Evolutionary conservation across 352 stramenopile species (phyloP).

Genomic region (Phytophthora fragariaefolia): DNA sequence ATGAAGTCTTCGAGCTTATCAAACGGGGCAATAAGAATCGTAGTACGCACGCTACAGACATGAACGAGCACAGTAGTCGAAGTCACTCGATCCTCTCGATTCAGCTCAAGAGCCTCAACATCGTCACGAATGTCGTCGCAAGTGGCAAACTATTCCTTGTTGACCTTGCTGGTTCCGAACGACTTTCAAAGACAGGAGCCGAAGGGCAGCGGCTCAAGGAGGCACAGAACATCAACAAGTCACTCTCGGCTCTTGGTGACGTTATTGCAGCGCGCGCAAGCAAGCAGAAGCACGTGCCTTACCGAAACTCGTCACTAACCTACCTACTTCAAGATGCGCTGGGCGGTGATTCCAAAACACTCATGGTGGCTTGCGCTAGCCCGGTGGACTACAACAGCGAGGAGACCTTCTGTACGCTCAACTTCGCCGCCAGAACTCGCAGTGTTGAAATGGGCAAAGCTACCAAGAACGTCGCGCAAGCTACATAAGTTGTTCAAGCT

Average conservation of each 20-base stretch:
- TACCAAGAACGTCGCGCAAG: slow-evolving; percentile 79
- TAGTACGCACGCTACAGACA: slow-evolving; percentile 86
- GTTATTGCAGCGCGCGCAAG: slow-evolving; percentile 93
- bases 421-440: slow-evolving; percentile 88
- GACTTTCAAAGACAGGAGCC: slow-evolving; percentile 90
- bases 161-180: slow-evolving; percentile 90
- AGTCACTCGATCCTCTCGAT: slow-evolving; percentile 90
- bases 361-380: slow-evolving; percentile 93
- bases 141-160: slow-evolving; percentile 89
- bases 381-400: slow-evolving; percentile 92
- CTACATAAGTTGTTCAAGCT: slow-evolving; percentile 21
- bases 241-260: slow-evolving; percentile 96
- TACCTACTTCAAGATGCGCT: slow-evolving; percentile 94
- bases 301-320: slow-evolving; percentile 95
- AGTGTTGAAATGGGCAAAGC: slow-evolving; percentile 92
- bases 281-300: slow-evolving; percentile 93
- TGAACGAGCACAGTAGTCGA: slow-evolving; percentile 92
- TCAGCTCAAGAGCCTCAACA: slow-evolving; percentile 84
- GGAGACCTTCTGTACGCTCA: slow-evolving; percentile 94
- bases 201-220: slow-evolving; percentile 90
- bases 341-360: slow-evolving; percentile 91
- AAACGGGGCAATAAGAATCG: slow-evolving; percentile 88
- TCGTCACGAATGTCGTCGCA: slow-evolving; percentile 74
- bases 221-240: slow-evolving; percentile 95
- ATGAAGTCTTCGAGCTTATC: slow-evolving; percentile 89